A percentile compares a stretch with the other conserved stretches of the same genome.
Conservation (phyloP, 225 moss, liverwort and hornwort genomes). For the Pseudisothecium myosuroides region DNA sequence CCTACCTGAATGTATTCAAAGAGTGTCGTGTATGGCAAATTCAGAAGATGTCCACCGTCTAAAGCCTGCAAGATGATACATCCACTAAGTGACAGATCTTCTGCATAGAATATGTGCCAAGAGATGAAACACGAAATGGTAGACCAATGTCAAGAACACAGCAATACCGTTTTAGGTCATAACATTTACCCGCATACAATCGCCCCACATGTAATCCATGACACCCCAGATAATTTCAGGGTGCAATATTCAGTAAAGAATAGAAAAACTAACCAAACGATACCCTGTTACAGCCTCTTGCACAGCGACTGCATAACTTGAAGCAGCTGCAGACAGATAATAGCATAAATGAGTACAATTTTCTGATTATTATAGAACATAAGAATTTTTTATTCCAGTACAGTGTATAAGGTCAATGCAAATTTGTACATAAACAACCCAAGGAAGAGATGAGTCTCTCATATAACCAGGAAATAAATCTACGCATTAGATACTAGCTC, state of each 20-base stretch:
- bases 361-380: not conserved
- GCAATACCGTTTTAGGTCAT: not conserved
- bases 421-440: not conserved
- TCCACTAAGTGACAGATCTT: too few relatives aligned
- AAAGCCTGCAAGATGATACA: too few relatives aligned
- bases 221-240: not conserved
- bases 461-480: too few relatives aligned
- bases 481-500: too few relatives aligned
- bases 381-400: not conserved
- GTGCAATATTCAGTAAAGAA: not conserved
- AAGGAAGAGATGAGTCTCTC: too few relatives aligned
- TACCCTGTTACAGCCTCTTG: conserved; percentile 61
- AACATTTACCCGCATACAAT: not conserved
- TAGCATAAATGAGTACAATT: not conserved
- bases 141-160: too few relatives aligned
- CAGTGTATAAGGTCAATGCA: not conserved
- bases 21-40: too few relatives aligned
- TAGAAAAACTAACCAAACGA: conserved; percentile 26
- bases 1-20: too few relatives aligned
- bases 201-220: not conserved
- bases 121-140: too few relatives aligned
- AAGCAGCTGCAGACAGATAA: conserved; percentile 37
- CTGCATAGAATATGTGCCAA: too few relatives aligned
- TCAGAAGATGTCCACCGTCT: too few relatives aligned
- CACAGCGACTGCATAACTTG: conserved; percentile 35